phyloP scores from a whole-genome alignment of 208 protist species.

The Trichomonas gallinae region DNA sequence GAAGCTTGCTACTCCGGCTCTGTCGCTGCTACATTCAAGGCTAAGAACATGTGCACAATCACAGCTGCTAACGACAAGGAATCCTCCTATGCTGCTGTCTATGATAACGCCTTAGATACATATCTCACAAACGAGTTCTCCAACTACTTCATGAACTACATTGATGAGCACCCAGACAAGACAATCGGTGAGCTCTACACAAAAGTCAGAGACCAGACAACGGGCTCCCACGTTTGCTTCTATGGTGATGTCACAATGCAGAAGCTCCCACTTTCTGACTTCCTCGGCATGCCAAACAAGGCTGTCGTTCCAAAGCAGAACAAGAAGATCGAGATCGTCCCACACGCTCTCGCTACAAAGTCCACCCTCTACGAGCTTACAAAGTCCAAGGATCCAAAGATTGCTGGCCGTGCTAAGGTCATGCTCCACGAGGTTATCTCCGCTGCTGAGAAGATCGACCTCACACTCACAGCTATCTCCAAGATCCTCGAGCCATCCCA shows the following conservation, averaged over 20 bases:
- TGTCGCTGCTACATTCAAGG: slow-evolving; percentile 24
- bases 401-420: background rate
- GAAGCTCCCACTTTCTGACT: background rate
- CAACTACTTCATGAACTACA: background rate
- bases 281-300: background rate
- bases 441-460: background rate
- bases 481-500: background rate
- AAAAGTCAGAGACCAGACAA: background rate
- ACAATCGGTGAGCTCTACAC: background rate
- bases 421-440: background rate
- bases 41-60: background rate
- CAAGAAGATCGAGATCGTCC: background rate
- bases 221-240: background rate
- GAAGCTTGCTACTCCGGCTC: slow-evolving; percentile 49
- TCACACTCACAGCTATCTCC: background rate
- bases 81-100: background rate
- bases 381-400: background rate
- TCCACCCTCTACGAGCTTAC: background rate
- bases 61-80: background rate
- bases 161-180: background rate
- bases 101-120: background rate
- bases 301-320: background rate
- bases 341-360: background rate
- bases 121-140: background rate
- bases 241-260: background rate